Evolutionary conservation across 768 basidiomycete genomes (phyloP), one percentile per base, ranked within the genome.

Genomic region (Kockovaella imperatae): DNA sequence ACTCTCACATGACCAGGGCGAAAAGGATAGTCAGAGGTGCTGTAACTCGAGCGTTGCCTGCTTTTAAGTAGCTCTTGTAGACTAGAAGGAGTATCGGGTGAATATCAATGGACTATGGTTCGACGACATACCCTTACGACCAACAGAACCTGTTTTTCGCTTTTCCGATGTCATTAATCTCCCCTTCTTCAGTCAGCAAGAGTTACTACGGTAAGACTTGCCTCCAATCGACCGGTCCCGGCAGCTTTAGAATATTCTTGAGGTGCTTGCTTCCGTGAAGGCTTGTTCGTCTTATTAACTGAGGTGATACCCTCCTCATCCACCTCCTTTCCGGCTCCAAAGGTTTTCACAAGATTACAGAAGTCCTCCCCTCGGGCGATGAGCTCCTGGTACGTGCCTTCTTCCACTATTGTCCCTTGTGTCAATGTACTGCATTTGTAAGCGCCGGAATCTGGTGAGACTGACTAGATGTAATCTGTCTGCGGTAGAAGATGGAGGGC

Each of bases 131-230:
- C 62, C 60, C 52, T 59, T 60, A 8, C 35, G 31, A 25, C 62
- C 57, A 14, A 68, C 77, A 3, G 80, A 80, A 4, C 83, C 84
- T 0, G 79, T 82, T n/a, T 77, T 77, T 11, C 84, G 75, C 5
- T 43, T 55, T 74, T 86, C 84, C 32, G 78, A 78, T 3, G 79
- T 75, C 42, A 84, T 83, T 21, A 86, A 73, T 18, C 78, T 75
- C 8, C 83, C 83, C 64, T 67, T 38, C 8, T 30, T n/a, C n/a
- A 17, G 32, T 28, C 36, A 49, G 35, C 38, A 15, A n/a, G 17
- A n/a, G n/a, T 18, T 17, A 29, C 6, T 3, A 40, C 24, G n/a
- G 28, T 6, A 6, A 4, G 4, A 42, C 53, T 39, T 17, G 64
- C 64, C 43, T 82, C 81, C 0, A 81, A 70, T 65, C 79, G 82